A percentile compares a stretch with the other conserved stretches of the same genome.
Evolutionary conservation across 306 rosid species (phyloP).

Genomic region (Citrullus colocynthis): DNA sequence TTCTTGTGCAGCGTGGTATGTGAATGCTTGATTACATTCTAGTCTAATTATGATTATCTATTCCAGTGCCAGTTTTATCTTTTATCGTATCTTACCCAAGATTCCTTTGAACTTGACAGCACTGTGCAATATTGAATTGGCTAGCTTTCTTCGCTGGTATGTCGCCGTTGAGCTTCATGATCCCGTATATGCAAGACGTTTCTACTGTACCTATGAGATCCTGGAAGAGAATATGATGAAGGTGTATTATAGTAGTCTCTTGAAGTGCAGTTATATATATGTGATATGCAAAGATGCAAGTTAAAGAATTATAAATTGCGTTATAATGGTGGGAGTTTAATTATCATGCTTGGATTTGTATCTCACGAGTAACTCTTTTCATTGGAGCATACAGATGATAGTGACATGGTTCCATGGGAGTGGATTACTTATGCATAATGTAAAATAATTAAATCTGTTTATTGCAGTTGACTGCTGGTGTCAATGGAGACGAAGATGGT

Average conservation of each 20-base stretch:
- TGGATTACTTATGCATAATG: conserved; percentile 12
- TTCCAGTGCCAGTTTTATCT: conserved; percentile 17
- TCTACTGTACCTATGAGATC: conserved; percentile 75
- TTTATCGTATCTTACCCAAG: conserved; percentile 27
- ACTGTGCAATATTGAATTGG: conserved; percentile 71
- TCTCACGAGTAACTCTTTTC: neutral
- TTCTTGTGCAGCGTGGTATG: conserved; percentile 87
- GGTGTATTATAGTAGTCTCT: conserved; percentile 24
- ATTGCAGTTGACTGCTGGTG: conserved; percentile 52
- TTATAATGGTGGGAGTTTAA: neutral
- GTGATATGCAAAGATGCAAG: neutral
- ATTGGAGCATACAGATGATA: conserved; percentile 10
- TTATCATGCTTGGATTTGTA: neutral
- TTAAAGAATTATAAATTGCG: neutral
- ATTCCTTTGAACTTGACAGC: conserved; percentile 43
- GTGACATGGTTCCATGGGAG: conserved; percentile 6
- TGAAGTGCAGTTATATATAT: neutral
- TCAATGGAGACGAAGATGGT: conserved; percentile 81
- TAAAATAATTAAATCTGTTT: conserved; percentile 7
- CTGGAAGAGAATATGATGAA: conserved; percentile 95
- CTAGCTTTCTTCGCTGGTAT: conserved; percentile 99
- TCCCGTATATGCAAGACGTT: conserved; percentile 89
- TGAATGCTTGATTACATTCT: neutral
- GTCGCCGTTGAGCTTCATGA: conserved; percentile 95
- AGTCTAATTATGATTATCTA: conserved; percentile 5